Percentiles rank a stretch among this genome's conserved stretches.
Conservation (phyloP, 495 filamentous ascomycete genomes). For the Tuber umbilicatum region DNA sequence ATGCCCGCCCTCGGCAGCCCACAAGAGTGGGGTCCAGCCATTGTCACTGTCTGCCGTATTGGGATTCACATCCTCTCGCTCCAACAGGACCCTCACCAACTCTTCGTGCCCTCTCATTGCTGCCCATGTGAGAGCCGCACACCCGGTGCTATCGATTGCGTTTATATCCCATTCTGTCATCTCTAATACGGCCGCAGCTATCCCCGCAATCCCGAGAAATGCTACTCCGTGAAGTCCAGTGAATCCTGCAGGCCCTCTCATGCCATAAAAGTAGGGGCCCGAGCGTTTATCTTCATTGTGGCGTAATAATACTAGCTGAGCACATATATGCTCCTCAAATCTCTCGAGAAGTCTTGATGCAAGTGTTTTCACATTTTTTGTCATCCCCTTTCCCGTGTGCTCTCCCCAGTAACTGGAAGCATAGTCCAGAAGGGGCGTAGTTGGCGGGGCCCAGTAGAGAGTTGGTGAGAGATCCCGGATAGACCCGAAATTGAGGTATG, state of each 20-base stretch:
- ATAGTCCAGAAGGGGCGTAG: too few species aligned
- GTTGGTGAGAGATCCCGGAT: too few species aligned
- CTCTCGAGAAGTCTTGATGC: neutral
- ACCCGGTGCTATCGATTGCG: neutral
- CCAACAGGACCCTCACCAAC: neutral
- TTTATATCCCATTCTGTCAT: neutral
- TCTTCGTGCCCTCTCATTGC: neutral
- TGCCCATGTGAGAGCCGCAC: neutral
- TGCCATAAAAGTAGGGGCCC: neutral
- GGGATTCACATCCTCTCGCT: too few species aligned
- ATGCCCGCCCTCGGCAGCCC: too few species aligned
- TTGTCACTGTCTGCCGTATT: too few species aligned
- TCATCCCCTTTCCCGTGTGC: too few species aligned
- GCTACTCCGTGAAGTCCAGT: neutral
- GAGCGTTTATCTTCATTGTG: neutral
- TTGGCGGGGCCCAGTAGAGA: too few species aligned
- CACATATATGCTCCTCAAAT: neutral
- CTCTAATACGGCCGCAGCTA: neutral
- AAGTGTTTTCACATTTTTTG: too few species aligned
- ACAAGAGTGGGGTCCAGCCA: too few species aligned
- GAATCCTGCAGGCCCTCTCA: neutral
- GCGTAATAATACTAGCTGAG: neutral
- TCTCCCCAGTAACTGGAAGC: too few species aligned
- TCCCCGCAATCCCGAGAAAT: neutral
- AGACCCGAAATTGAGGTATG: too few species aligned